phyloP scores from a whole-genome alignment of 108 stramenopile genomes.

The Mayamaea pseudoterrestris region DNA sequence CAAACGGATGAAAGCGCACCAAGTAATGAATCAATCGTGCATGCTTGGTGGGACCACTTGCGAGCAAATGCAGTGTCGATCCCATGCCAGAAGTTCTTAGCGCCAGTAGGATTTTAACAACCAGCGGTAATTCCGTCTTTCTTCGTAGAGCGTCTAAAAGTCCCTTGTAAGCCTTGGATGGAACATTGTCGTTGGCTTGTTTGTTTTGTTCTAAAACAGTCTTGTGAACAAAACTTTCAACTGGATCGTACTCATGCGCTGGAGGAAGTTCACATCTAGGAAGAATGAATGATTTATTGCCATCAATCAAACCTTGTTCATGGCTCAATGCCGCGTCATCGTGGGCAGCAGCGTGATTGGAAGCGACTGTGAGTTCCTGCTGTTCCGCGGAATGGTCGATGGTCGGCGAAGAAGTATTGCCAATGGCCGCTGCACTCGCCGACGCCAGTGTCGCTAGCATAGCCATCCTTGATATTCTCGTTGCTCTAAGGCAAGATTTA shows the following conservation, averaged over 20 bases:
- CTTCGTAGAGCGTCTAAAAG: conserved; percentile 27
- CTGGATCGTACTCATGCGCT: conserved; percentile 18
- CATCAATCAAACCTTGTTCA: too few relatives aligned
- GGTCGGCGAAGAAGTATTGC: too few relatives aligned
- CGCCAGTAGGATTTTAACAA: conserved; percentile 27
- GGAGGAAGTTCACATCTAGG: conserved; percentile 31
- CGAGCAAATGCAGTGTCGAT: conserved; percentile 18
- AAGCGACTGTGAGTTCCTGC: too few relatives aligned
- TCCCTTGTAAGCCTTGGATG: conserved; percentile 16
- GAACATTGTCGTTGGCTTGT: conserved; percentile 9
- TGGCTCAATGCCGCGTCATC: too few relatives aligned
- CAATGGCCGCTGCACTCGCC: too few relatives aligned
- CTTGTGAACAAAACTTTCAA: conserved; percentile 36
- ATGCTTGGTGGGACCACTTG: conserved; percentile 20
- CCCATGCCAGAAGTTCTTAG: conserved; percentile 40
- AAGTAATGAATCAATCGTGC: conserved; percentile 30
- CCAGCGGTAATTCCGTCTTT: conserved; percentile 23
- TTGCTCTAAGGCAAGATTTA: too few relatives aligned
- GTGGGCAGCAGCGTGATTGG: too few relatives aligned
- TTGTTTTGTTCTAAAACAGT: conserved; percentile 24
- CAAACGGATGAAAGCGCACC: conserved; percentile 31
- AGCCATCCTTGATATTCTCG: too few relatives aligned
- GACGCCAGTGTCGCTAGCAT: too few relatives aligned
- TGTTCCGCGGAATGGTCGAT: too few relatives aligned
- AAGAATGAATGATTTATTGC: conserved; percentile 16